Evolutionary conservation across 352 stramenopile genomes (phyloP).

Genomic region (Blastocystis sp.): DNA sequence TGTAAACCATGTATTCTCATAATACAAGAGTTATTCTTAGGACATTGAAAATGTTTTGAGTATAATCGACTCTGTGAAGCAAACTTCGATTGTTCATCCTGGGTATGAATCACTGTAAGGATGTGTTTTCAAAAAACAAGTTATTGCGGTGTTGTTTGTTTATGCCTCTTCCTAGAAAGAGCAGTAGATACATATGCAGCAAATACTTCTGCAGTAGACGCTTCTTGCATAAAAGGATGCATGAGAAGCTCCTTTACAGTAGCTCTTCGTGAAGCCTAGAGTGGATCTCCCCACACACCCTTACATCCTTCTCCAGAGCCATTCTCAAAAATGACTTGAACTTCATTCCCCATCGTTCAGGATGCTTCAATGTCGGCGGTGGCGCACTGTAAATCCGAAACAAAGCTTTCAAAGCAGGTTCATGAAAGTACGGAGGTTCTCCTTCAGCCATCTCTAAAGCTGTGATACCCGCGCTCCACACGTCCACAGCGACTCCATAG

Average conservation of each 20-base stretch:
- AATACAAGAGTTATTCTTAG: not conserved
- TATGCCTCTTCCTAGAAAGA: not conserved
- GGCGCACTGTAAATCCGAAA: conserved; percentile 73
- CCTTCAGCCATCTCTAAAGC: conserved; percentile 82
- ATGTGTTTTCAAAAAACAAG: conserved; percentile 5
- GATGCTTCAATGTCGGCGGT: conserved; percentile 72
- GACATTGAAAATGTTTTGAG: not conserved
- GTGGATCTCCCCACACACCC: not conserved
- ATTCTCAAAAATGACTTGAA: conserved; percentile 79
- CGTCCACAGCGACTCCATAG: conserved; percentile 81
- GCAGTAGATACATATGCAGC: conserved; percentile 43
- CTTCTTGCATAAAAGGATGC: conserved; percentile 76
- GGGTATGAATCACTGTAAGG: conserved; percentile 43
- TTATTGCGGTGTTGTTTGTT: not conserved
- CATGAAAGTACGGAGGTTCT: conserved; percentile 78
- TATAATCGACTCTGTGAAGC: not conserved
- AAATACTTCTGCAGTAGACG: conserved; percentile 68
- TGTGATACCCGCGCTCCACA: conserved; percentile 79
- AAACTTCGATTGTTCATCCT: conserved; percentile 24
- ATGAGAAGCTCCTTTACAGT: conserved; percentile 77
- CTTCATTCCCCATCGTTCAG: conserved; percentile 70
- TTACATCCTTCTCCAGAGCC: conserved; percentile 71
- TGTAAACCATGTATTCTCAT: not conserved
- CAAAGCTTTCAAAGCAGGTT: conserved; percentile 70
- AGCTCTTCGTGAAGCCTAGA: conserved; percentile 68